Conservation (phyloP, 1,284 basidiomycete species). For the Austroboletus niveus region DNA sequence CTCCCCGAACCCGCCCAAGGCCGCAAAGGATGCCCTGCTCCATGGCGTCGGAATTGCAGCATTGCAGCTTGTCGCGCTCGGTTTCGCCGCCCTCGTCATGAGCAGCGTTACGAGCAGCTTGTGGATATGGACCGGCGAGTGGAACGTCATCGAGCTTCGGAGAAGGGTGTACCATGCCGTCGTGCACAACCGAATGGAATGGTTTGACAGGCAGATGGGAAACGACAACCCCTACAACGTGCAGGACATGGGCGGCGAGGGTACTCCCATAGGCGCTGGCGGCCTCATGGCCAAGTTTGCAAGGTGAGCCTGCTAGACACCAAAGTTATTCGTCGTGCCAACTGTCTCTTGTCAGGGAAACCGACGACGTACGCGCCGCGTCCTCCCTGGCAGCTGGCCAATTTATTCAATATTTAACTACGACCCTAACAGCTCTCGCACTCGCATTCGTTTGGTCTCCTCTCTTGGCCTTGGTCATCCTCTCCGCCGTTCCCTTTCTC, state of each 20-base stretch:
- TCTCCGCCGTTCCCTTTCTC: constrained; percentile 86
- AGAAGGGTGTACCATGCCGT: constrained; percentile 71
- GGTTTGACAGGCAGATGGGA: constrained; percentile 87
- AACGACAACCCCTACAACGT: constrained; percentile 45
- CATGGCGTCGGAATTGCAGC: constrained; percentile 60
- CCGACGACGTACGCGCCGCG: constrained; percentile 89
- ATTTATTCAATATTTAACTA: constrained; percentile 79
- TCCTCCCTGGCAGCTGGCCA: constrained; percentile 77
- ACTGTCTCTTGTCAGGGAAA: constrained; percentile 69
- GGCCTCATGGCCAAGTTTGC: constrained; percentile 95
- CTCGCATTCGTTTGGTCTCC: constrained; percentile 84
- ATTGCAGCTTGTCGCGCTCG: constrained; percentile 72
- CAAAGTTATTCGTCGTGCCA: not conserved
- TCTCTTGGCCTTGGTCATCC: constrained; percentile 86
- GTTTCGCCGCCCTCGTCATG: constrained; percentile 66
- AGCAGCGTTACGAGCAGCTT: constrained; percentile 74
- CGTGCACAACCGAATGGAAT: constrained; percentile 72
- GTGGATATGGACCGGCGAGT: constrained; percentile 90
- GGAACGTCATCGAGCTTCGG: constrained; percentile 71
- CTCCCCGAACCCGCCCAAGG: constrained; percentile 42
- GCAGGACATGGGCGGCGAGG: constrained; percentile 44
- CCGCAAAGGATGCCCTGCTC: constrained; percentile 54
- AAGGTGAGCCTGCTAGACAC: constrained; percentile 50
- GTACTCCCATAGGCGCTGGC: constrained; percentile 74
- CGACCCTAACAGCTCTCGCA: constrained; percentile 74